Conservation (phyloP, 768 basidiomycete species). For the Termitomyces sp. region DNA sequence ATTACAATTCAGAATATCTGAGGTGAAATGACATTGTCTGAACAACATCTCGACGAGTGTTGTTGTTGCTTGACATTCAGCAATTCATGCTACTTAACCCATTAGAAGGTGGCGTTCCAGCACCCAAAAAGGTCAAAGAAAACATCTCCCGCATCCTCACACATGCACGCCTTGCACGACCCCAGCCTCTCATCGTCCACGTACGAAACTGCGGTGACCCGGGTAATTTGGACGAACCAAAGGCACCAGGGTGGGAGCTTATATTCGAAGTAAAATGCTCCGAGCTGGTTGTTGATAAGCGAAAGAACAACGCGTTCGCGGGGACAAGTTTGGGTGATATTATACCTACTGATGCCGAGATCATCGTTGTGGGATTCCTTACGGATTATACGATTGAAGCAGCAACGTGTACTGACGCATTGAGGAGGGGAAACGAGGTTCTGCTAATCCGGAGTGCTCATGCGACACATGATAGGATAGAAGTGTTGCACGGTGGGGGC, state of each 20-base stretch:
- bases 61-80: constrained; percentile 59
- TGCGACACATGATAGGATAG: constrained; percentile 61
- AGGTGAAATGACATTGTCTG: neutral
- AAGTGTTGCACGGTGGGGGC: constrained; percentile 53
- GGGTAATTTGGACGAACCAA: constrained; percentile 55
- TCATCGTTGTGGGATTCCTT: constrained; percentile 62
- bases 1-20: neutral
- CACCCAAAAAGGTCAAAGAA: constrained; percentile 30
- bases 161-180: constrained; percentile 39
- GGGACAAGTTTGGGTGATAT: constrained; percentile 48
- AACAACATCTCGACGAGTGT: constrained; percentile 29
- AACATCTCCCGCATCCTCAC: constrained; percentile 47
- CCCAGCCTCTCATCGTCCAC: constrained; percentile 56
- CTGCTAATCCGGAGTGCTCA: constrained; percentile 59
- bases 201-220: constrained; percentile 59
- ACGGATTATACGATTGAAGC: constrained; percentile 58
- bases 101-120: constrained; percentile 41
- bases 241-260: constrained; percentile 56
- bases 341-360: constrained; percentile 48
- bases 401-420: constrained; percentile 56
- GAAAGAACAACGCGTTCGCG: constrained; percentile 65
- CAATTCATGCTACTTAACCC: constrained; percentile 41
- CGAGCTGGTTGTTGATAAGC: constrained; percentile 59
- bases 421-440: constrained; percentile 61
- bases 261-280: constrained; percentile 41